Evolutionary conservation across 2,329 filamentous ascomycete genomes (phyloP).

Genomic region (Bipolaris victoriae): DNA sequence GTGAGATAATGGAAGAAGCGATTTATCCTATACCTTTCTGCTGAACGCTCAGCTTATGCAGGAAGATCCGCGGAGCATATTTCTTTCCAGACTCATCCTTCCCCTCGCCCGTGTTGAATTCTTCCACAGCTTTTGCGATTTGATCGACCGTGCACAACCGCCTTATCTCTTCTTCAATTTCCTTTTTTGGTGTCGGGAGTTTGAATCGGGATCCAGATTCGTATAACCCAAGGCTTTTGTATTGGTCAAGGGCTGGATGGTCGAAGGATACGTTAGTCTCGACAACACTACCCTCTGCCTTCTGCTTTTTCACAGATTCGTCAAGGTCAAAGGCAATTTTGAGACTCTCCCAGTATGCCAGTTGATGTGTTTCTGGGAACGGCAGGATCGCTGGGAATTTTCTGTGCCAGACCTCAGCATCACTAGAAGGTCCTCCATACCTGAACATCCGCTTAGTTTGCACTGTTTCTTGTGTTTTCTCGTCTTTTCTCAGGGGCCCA

Average conservation of each 20-base stretch:
- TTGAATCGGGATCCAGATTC: constrained; percentile 42
- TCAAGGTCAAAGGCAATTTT: constrained; percentile 36
- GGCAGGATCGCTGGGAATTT: constrained; percentile 29
- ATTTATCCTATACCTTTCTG: constrained; percentile 5
- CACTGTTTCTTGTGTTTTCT: background rate
- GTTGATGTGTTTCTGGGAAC: constrained; percentile 37
- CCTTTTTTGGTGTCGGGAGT: constrained; percentile 19
- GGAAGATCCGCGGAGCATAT: constrained; percentile 29
- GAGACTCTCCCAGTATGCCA: constrained; percentile 40
- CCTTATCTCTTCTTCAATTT: constrained; percentile 8
- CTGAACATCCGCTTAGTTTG: constrained; percentile 21
- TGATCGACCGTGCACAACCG: constrained; percentile 3
- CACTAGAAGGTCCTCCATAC: constrained; percentile 36
- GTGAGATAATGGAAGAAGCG: background rate
- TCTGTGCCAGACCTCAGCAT: constrained; percentile 30
- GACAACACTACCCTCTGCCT: constrained; percentile 13
- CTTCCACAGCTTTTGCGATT: constrained; percentile 14
- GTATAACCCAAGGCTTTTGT: constrained; percentile 19
- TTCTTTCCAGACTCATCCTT: background rate
- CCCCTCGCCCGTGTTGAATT: constrained; percentile 16
- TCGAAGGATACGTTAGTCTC: constrained; percentile 29
- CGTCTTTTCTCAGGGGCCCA: background rate
- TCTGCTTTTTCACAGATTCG: constrained; percentile 15
- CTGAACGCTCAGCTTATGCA: constrained; percentile 19
- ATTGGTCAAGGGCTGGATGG: constrained; percentile 13